Conservation (phyloP, 2,329 filamentous ascomycete species). For the Diaporthe humulicola region DNA sequence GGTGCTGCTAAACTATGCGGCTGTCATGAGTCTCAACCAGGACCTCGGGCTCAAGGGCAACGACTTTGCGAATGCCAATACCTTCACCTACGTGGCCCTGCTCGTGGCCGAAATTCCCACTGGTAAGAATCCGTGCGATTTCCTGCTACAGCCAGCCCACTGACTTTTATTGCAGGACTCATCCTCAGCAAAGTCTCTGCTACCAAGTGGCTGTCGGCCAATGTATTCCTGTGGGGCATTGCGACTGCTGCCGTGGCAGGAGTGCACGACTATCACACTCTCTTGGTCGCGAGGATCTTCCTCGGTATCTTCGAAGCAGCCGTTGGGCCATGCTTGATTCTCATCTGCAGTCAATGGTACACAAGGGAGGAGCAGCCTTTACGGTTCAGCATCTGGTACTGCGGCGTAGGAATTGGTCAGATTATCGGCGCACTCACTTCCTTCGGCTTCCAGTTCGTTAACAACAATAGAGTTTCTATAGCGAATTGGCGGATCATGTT, state of each 20-base stretch:
- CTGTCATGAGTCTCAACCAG: constrained; percentile 72
- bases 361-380: constrained; percentile 69
- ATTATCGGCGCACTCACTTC: constrained; percentile 61
- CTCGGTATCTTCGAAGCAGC: constrained; percentile 73
- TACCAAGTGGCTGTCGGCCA: constrained; percentile 71
- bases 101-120: constrained; percentile 72
- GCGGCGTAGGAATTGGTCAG: constrained; percentile 70
- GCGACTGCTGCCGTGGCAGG: constrained; percentile 67
- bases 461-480: constrained; percentile 51
- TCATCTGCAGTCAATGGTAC: constrained; percentile 73
- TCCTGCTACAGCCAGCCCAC: background rate
- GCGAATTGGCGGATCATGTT: constrained; percentile 65
- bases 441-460: constrained; percentile 65
- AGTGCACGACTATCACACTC: constrained; percentile 63
- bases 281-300: constrained; percentile 69
- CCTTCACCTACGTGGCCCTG: constrained; percentile 73
- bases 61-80: constrained; percentile 73
- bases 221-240: constrained; percentile 71
- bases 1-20: constrained; percentile 74
- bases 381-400: constrained; percentile 73
- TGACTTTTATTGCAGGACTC: constrained; percentile 55
- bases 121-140: constrained; percentile 52
- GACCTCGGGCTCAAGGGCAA: constrained; percentile 69
- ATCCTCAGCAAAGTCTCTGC: constrained; percentile 72
- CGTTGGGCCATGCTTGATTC: constrained; percentile 70